Evolutionary conservation across 306 rosid genomes (phyloP).

Genomic region (Mimosa pudica): DNA sequence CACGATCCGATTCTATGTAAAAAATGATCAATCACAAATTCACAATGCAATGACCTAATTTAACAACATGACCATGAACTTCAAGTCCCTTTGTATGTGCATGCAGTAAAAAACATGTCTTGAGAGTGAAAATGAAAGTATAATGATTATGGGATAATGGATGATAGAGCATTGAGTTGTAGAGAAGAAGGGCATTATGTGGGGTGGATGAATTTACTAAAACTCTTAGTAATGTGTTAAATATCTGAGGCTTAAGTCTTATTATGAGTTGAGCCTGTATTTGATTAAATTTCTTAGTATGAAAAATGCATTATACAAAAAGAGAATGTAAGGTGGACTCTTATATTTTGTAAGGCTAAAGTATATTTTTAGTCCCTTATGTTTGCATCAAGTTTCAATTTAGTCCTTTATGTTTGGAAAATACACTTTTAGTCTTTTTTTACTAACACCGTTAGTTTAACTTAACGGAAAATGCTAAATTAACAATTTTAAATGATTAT

Average conservation of each 20-base stretch:
- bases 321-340: no score
- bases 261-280: slow-evolving; percentile 51
- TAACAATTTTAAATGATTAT: no score
- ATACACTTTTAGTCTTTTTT: no score
- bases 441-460: no score
- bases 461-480: no score
- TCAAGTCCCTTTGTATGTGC: slow-evolving; percentile 57
- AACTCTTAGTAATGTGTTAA: slow-evolving; percentile 52
- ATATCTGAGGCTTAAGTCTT: slow-evolving; percentile 53
- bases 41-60: slow-evolving; percentile 57
- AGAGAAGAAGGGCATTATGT: slow-evolving; percentile 59
- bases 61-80: slow-evolving; percentile 65
- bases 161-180: slow-evolving; percentile 63
- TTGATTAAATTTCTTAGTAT: slow-evolving; percentile 38
- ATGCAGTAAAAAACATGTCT: slow-evolving; percentile 51
- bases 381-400: no score
- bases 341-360: no score
- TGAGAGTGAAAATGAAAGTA: slow-evolving; percentile 76
- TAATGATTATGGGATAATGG: slow-evolving; percentile 67
- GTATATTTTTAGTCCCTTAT: no score
- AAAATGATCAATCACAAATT: slow-evolving; percentile 6
- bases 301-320: no score
- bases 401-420: no score
- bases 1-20: no score
- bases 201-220: slow-evolving; percentile 48